Percentiles rank a stretch among this genome's conserved stretches.
These are phyloP conservation scores for Albizia julibrissin DNA, from an alignment of 306 rosid genomes.

Conservation along the genomic window DNA sequence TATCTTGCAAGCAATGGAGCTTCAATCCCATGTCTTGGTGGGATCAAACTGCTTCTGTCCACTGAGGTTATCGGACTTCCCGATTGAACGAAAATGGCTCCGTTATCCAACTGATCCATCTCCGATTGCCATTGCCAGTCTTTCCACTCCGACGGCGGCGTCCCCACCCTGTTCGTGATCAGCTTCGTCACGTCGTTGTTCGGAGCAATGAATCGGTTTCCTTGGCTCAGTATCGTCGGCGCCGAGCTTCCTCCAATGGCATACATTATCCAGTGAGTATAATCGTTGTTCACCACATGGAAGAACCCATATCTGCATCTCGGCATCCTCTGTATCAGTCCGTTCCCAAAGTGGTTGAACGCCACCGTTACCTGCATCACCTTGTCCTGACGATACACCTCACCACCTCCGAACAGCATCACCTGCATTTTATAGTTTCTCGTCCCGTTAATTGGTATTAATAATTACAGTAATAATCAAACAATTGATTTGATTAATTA, in stretches of 20 bases:
- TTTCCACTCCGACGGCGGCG: slow-evolving; percentile 39
- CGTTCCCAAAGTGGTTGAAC: slow-evolving; percentile 73
- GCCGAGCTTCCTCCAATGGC: slow-evolving; percentile 83
- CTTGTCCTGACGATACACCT: slow-evolving; percentile 38
- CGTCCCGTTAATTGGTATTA: not conserved
- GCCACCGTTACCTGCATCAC: slow-evolving; percentile 69
- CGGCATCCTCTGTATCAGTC: slow-evolving; percentile 75
- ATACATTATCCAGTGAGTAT: slow-evolving; percentile 84
- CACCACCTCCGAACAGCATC: slow-evolving; percentile 68
- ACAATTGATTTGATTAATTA: not conserved
- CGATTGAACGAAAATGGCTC: slow-evolving; percentile 48
- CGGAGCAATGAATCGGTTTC: slow-evolving; percentile 82
- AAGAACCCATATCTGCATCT: slow-evolving; percentile 66
- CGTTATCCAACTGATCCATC: slow-evolving; percentile 55
- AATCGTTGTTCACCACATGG: slow-evolving; percentile 81
- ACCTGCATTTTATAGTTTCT: slow-evolving; percentile 39
- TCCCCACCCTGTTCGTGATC: slow-evolving; percentile 53
- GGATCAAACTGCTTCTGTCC: slow-evolving; percentile 34
- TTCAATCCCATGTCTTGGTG: slow-evolving; percentile 50
- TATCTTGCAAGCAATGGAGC: slow-evolving; percentile 49
- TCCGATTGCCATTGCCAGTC: slow-evolving; percentile 67
- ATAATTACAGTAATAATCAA: not conserved
- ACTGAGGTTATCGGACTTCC: slow-evolving; percentile 32
- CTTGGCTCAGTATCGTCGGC: slow-evolving; percentile 81
- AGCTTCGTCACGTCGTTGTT: slow-evolving; percentile 45